Evolutionary conservation across 768 basidiomycete genomes (phyloP), one percentile per base, ranked within the genome.

Genomic region (Sporobolomyces phaffii): DNA sequence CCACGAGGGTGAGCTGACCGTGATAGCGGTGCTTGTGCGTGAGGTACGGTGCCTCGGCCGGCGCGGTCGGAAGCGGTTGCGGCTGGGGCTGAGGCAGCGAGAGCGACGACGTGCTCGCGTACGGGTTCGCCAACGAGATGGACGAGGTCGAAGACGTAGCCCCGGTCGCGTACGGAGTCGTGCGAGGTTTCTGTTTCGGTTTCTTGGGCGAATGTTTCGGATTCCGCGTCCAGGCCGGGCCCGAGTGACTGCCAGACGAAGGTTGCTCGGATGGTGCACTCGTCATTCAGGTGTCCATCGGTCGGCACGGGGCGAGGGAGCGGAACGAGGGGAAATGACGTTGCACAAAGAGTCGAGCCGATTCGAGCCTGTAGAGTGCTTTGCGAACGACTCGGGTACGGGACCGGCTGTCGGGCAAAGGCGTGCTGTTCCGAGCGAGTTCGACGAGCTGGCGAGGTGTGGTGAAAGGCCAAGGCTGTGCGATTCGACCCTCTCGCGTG

Each of bases 21-120:
- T 65, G 68, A 43, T 69, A 58, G 9, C 60, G 63, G 31, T 61
- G 48, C 49, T 62, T 41, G 49, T 69, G 68, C 11, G 68, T 62
- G 48, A 69, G 54, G 54, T 65, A 69, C 5, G 63, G 68, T 1
- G 68, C 51, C 28, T 64, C 62, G 29, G 11, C 17, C 24, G n/a
- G n/a, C n/a, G n/a, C n/a, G n/a, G n/a, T n/a, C n/a, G n/a, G n/a
- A n/a, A n/a, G n/a, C n/a, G n/a, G n/a, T n/a, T 9, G 56, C 9
- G 31, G 31, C 48, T 54, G 53, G 13, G 17, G 53, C 40, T 7
- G 51, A 9, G 26, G 44, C 20, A 36, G 26, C 29, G n/a, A n/a
- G 22, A 53, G 52, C 40, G 43, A 47, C 5, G 45, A 38, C 17
- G 61, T 47, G 22, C 41, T 36, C 17, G 53, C 41, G 15, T 34